Percentiles rank a stretch among this genome's conserved stretches.
These are phyloP conservation scores for Pluteus cervinus DNA, from an alignment of 768 basidiomycete genomes.

Conservation along the genomic window DNA sequence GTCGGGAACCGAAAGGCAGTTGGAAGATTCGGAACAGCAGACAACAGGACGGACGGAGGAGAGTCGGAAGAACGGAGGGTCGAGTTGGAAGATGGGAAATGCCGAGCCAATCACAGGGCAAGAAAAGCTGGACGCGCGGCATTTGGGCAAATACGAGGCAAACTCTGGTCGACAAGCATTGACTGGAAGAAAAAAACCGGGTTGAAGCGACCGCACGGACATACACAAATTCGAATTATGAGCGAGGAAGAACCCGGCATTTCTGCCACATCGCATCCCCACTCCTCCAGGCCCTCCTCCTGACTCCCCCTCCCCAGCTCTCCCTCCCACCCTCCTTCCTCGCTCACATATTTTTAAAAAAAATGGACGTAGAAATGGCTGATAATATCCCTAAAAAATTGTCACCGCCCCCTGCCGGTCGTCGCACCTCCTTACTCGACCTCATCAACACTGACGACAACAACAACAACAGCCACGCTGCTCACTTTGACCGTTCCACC, in stretches of 20 bases:
- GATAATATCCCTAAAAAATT: constrained; percentile 10
- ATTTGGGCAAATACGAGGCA: background rate
- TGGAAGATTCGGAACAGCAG: no score
- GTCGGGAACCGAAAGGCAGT: no score
- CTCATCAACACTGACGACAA: constrained; percentile 5
- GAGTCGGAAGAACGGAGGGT: no score
- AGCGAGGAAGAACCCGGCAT: background rate
- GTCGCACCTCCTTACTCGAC: constrained; percentile 13
- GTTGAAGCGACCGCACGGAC: no score
- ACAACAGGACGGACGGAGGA: no score
- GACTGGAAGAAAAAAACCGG: background rate
- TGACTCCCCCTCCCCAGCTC: constrained; percentile 1
- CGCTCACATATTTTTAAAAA: background rate
- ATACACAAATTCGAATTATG: no score
- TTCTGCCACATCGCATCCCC: background rate
- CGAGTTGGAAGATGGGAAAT: constrained; percentile 34
- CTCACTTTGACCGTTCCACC: background rate
- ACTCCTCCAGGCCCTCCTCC: constrained; percentile 2
- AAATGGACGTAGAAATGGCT: constrained; percentile 20
- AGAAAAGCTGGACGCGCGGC: constrained; percentile 18
- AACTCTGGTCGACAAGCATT: background rate
- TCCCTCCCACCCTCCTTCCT: constrained; percentile 3
- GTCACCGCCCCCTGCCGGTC: constrained; percentile 13
- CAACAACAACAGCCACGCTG: background rate
- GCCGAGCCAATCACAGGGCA: constrained; percentile 30